Percentiles rank a stretch among this genome's conserved stretches.
Conservation (phyloP, 495 filamentous ascomycete species). For the Extremus antarcticus region DNA sequence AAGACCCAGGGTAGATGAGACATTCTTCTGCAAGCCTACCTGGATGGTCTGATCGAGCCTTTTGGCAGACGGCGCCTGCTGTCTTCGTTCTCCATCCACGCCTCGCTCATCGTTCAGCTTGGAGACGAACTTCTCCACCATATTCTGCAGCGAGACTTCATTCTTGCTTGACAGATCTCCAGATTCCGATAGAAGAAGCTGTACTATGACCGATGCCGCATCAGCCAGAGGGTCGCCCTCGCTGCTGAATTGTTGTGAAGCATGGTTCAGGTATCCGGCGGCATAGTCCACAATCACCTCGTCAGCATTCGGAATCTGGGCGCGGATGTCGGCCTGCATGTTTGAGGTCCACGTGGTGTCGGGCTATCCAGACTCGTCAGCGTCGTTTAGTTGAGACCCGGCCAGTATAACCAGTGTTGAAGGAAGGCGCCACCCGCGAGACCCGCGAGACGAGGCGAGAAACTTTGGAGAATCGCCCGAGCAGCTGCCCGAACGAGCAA, state of each 20-base stretch:
- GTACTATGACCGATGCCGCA: conserved; percentile 71
- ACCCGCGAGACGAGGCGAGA: background rate
- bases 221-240: conserved; percentile 70
- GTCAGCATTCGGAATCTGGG: conserved; percentile 79
- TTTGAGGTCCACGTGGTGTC: background rate
- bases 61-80: conserved; percentile 63
- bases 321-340: conserved; percentile 89
- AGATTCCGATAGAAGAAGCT: conserved; percentile 81
- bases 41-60: conserved; percentile 92
- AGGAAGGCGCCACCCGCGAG: background rate
- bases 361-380: background rate
- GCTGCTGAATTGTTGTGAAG: conserved; percentile 67
- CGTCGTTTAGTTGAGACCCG: background rate
- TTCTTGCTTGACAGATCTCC: conserved; percentile 62
- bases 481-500: background rate
- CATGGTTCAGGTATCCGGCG: conserved; percentile 87
- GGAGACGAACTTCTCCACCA: conserved; percentile 86
- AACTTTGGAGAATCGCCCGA: background rate
- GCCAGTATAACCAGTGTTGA: background rate
- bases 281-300: conserved; percentile 87
- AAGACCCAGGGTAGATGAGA: conserved; percentile 88
- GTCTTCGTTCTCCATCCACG: conserved; percentile 54
- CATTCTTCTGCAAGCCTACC: conserved; percentile 84
- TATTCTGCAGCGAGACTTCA: conserved; percentile 61
- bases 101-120: conserved; percentile 64